Percentiles rank a stretch among this genome's conserved stretches.
These are phyloP conservation scores for Spergularia azorica DNA, from an alignment of 179 eudicot genomes.

Conservation along the genomic window DNA sequence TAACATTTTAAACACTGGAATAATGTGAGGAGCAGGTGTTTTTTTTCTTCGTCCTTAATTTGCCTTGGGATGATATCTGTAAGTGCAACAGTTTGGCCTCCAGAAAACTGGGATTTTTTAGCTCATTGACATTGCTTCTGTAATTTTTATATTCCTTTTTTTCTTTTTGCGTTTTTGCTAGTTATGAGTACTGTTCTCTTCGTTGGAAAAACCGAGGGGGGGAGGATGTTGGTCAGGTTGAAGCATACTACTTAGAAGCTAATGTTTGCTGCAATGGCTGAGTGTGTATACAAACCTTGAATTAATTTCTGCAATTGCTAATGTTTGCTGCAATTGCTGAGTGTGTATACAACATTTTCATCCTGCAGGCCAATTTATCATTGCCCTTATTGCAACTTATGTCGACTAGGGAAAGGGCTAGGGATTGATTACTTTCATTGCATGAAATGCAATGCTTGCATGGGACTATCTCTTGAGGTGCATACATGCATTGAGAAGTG, in stretches of 20 bases:
- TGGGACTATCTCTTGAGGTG: conserved; percentile 63
- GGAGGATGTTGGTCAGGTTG: no score
- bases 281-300: neutral
- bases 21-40: no score
- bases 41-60: no score
- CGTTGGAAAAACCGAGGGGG: no score
- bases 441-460: conserved; percentile 98
- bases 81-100: no score
- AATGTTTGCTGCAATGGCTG: neutral
- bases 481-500: conserved; percentile 85
- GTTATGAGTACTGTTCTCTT: no score
- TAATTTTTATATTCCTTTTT: no score
- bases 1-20: no score
- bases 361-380: conserved; percentile 86
- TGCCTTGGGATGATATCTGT: no score
- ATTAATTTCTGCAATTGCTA: neutral
- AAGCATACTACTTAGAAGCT: neutral
- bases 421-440: conserved; percentile 92
- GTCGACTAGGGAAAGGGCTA: conserved; percentile 94
- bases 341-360: conserved; percentile 9
- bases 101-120: no score
- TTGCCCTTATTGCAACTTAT: conserved; percentile 94
- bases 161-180: no score
- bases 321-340: neutral
- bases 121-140: no score